Percentiles rank a stretch among this genome's conserved stretches.
phyloP scores from a whole-genome alignment of 345 rosid species.

The Pugionium dolabratum region DNA sequence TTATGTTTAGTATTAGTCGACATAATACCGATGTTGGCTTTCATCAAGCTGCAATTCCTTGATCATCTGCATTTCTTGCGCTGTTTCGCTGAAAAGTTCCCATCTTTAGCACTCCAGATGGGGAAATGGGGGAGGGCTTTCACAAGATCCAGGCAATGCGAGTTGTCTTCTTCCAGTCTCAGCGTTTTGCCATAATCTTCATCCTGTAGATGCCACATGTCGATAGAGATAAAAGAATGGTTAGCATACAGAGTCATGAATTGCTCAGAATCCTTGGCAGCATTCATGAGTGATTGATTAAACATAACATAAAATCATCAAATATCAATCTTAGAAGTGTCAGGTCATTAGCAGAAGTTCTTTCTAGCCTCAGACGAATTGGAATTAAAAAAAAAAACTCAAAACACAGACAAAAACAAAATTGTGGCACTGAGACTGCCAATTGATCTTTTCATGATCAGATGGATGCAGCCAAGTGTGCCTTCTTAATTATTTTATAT shows the following conservation, averaged over 20 bases:
- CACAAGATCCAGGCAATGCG: constrained; percentile 5
- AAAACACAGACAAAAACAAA: background rate
- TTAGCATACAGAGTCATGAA: constrained; percentile 18
- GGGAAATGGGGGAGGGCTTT: background rate
- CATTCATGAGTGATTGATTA: constrained; percentile 4
- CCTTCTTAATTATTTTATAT: background rate
- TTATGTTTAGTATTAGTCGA: background rate
- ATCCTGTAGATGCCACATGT: background rate
- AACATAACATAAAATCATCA: constrained; percentile 9
- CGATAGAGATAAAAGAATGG: background rate
- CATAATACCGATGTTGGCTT: background rate
- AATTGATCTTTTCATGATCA: constrained; percentile 36
- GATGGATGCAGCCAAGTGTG: constrained; percentile 20
- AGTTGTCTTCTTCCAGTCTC: background rate
- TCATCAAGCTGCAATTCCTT: background rate
- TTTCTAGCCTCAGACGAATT: background rate
- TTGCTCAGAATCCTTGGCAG: constrained; percentile 4
- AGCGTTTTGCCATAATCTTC: background rate
- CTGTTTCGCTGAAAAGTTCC: background rate
- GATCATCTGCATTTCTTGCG: background rate
- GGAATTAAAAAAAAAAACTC: background rate
- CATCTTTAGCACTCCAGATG: constrained; percentile 7
- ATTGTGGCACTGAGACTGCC: constrained; percentile 25
- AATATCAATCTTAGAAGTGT: background rate
- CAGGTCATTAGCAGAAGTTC: constrained; percentile 3